phyloP scores from a whole-genome alignment of 148 eudicot genomes.

The Polygonum aviculare region DNA sequence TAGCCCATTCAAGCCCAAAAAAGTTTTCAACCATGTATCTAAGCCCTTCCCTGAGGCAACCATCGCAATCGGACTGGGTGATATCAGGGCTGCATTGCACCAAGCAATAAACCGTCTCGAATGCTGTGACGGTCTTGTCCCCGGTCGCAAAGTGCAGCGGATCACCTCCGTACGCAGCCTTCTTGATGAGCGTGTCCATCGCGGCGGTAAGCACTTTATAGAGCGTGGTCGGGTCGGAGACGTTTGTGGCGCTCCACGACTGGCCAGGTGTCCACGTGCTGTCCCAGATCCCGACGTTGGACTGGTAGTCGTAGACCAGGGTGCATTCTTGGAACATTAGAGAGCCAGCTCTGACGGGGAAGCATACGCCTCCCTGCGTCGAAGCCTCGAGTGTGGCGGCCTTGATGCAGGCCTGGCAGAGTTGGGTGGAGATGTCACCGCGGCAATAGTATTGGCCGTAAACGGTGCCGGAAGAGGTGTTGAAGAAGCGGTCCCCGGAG shows the following conservation, averaged over 20 bases:
- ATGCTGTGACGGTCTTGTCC: background rate
- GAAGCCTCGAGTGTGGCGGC: background rate
- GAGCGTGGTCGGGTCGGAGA: background rate
- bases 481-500: background rate
- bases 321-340: background rate
- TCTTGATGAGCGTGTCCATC: background rate
- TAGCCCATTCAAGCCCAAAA: background rate
- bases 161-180: background rate
- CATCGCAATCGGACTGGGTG: background rate
- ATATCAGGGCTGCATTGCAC: background rate
- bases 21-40: background rate
- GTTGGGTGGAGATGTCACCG: background rate
- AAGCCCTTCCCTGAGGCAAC: background rate
- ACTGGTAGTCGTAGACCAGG: background rate
- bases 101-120: background rate
- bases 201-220: background rate
- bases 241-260: background rate
- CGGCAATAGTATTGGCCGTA: background rate
- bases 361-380: background rate
- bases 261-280: background rate
- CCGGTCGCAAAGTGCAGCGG: background rate
- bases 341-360: background rate
- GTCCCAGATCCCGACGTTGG: background rate
- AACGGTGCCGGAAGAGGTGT: background rate
- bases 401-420: background rate